Base-by-base conservation (phyloP, 495 filamentous ascomycete species). In the Neurospora sp. region DNA sequence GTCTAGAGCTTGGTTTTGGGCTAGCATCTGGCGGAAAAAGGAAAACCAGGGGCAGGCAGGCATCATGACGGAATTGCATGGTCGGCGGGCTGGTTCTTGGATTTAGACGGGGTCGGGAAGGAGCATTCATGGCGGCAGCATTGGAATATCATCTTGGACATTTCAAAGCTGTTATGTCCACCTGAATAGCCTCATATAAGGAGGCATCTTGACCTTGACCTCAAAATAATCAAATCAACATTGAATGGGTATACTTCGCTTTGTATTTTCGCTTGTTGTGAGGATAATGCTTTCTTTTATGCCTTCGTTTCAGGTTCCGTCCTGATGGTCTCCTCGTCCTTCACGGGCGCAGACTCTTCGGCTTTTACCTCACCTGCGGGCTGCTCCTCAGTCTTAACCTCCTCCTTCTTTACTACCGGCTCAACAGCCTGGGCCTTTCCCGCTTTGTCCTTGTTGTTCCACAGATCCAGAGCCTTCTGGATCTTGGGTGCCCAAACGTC, bases 401-500 rank as follows among this genome's bases (percentile, higher is more conserved):
- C 53, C 53, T 61, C 53, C 53, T 61, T 61, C 53, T 16, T 61
- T 16, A 61, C 11, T 61, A 18, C 27, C 7, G 74, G 69, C 16
- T 27, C 39, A 18, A 44, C 16, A 35, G 46, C 59, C 61, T 46
- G 48, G 31, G 48, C 22, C 22, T 61, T 61, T 12, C 5, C 53
- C 1, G 5, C 53, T 6, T 61, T 61, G 53, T 61, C 53, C 53
- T 61, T 61, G 68, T 72, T 72, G 11, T 77, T 76, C 79, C 78
- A 79, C 38, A 79, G 27, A 1, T 76, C 72, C 69, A 97, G 80
- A 82, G 92, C 87, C 12, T 80, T 80, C 76, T 88, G 79, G 2
- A 98, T 85, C 77, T 93, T 89, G 11, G 93, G 91, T 1, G 85
- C 93, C 94, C 94, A 98, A 10, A 93, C 88, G 1, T 91, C 88